Percentiles rank a stretch among this genome's conserved stretches.
Conservation (phyloP, 495 filamentous ascomycete genomes). For the Xylaria sp. region DNA sequence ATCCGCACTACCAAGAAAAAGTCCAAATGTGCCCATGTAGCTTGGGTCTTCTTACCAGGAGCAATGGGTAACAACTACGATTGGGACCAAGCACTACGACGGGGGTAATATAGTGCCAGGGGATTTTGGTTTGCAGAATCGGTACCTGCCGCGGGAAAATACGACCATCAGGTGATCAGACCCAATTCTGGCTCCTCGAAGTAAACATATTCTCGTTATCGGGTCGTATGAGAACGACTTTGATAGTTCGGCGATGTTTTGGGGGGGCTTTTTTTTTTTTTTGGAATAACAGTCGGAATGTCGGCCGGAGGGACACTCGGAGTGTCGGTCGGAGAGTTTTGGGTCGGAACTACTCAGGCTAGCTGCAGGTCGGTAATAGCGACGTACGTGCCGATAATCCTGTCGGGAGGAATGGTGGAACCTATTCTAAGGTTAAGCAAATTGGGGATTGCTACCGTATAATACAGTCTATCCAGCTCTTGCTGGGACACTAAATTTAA, state of each 20-base stretch:
- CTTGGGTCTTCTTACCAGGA: background rate
- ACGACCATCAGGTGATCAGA: background rate
- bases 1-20: background rate
- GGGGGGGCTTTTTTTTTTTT: background rate
- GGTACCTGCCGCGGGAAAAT: background rate
- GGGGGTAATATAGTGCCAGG: background rate
- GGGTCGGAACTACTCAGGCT: background rate
- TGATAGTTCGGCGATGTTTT: background rate
- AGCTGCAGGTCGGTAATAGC: background rate
- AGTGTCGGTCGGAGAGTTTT: background rate
- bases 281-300: background rate
- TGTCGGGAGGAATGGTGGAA: background rate
- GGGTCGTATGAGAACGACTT: background rate
- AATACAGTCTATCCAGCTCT: background rate
- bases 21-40: background rate
- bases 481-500: background rate
- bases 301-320: background rate
- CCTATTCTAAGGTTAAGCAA: background rate
- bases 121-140: background rate
- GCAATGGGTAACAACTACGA: background rate
- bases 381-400: background rate
- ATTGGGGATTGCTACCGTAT: background rate
- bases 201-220: background rate
- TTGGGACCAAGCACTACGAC: background rate
- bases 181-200: background rate